phyloP scores from a whole-genome alignment of 768 basidiomycete species.

The Lactarius akahatsu region DNA sequence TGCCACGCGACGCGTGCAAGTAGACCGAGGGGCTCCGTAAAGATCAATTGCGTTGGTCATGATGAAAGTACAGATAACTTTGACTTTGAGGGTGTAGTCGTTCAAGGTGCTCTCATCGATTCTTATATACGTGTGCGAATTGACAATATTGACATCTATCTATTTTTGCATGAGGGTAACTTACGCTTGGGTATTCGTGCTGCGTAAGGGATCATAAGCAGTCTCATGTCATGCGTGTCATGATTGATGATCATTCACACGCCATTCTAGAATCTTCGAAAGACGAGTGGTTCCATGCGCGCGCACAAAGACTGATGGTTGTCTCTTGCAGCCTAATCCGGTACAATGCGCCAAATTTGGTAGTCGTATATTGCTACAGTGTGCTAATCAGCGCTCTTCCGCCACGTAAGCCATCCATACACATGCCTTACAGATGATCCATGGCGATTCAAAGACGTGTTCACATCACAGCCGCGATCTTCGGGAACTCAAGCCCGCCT shows the following conservation, averaged over 20 bases:
- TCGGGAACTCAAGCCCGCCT: not conserved
- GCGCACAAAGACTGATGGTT: no score
- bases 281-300: not conserved
- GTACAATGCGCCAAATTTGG: not conserved
- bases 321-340: no score
- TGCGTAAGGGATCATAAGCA: not conserved
- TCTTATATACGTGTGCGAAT: not conserved
- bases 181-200: not conserved
- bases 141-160: not conserved
- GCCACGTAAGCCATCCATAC: not conserved
- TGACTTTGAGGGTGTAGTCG: not conserved
- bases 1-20: conserved; percentile 22
- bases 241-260: not conserved
- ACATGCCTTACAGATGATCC: not conserved
- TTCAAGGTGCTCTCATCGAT: not conserved
- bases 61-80: not conserved
- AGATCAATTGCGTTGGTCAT: conserved; percentile 7
- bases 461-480: no score
- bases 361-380: not conserved
- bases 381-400: not conserved
- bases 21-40: not conserved
- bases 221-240: not conserved
- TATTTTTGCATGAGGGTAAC: not conserved
- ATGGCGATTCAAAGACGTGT: not conserved
- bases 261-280: not conserved